phyloP scores from a whole-genome alignment of 108 stramenopile genomes.

The Nannochloropsis gaditana region DNA sequence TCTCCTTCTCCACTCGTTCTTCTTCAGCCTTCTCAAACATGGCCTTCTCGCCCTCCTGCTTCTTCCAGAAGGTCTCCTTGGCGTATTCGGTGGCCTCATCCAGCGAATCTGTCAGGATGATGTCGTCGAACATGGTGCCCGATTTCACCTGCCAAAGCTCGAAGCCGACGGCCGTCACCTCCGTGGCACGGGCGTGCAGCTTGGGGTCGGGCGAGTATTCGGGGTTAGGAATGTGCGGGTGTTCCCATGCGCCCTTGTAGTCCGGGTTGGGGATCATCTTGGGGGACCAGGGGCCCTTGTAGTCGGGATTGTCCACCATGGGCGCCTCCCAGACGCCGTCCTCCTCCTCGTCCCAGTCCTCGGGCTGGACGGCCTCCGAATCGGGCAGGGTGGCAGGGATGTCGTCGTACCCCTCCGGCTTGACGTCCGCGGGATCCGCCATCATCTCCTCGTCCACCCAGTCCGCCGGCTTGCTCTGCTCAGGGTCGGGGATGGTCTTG shows the following conservation, averaged over 20 bases:
- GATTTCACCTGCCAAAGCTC: slow-evolving; percentile 98
- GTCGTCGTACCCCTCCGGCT: slow-evolving; percentile 85
- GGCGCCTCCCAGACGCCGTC: slow-evolving; percentile 56
- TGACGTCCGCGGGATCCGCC: slow-evolving; percentile 84
- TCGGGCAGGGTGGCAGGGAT: slow-evolving; percentile 53
- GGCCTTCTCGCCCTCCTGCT: slow-evolving; percentile 92
- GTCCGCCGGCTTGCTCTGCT: slow-evolving; percentile 59
- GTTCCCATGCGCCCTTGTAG: slow-evolving; percentile 58
- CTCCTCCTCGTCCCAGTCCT: slow-evolving; percentile 57
- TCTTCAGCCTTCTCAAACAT: slow-evolving; percentile 77
- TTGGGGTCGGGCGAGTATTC: slow-evolving; percentile 56
- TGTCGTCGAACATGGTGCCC: slow-evolving; percentile 98
- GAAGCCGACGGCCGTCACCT: slow-evolving; percentile 94
- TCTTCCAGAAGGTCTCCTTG: slow-evolving; percentile 88
- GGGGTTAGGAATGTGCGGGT: slow-evolving; percentile 55
- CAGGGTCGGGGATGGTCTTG: slow-evolving; percentile 93
- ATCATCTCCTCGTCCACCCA: slow-evolving; percentile 79
- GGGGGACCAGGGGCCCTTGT: slow-evolving; percentile 67
- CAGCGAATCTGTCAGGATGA: slow-evolving; percentile 90
- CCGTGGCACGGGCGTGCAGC: slow-evolving; percentile 52
- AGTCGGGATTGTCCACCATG: slow-evolving; percentile 77
- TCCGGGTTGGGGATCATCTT: slow-evolving; percentile 59
- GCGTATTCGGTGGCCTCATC: slow-evolving; percentile 92
- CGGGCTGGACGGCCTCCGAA: slow-evolving; percentile 52
- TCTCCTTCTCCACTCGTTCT: slow-evolving; percentile 58